Conservation (phyloP, 2,329 filamentous ascomycete genomes). For the Alternaria ventricosa region DNA sequence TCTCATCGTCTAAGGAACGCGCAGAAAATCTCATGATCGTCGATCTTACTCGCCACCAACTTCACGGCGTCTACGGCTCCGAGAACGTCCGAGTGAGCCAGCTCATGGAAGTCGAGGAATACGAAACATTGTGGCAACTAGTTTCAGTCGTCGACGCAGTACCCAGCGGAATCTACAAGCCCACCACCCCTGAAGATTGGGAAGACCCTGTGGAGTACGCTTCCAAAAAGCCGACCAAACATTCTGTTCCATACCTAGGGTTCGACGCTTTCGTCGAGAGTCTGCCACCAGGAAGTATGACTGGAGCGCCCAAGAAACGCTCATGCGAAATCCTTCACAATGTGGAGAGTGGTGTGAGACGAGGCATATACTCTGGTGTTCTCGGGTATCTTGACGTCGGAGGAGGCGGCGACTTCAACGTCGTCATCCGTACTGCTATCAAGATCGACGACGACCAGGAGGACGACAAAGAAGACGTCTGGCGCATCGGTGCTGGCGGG, state of each 20-base stretch:
- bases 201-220: slow-evolving; percentile 36
- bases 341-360: slow-evolving; percentile 68
- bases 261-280: slow-evolving; percentile 78
- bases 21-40: slow-evolving; percentile 99
- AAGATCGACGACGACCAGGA: slow-evolving; percentile 39
- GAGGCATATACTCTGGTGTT: slow-evolving; percentile 86
- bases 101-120: slow-evolving; percentile 87
- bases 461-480: slow-evolving; percentile 60
- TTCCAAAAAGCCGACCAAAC: slow-evolving; percentile 8
- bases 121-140: slow-evolving; percentile 89
- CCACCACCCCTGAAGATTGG: slow-evolving; percentile 40
- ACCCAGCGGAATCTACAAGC: slow-evolving; percentile 31
- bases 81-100: slow-evolving; percentile 76
- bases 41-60: slow-evolving; percentile 91
- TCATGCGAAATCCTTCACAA: slow-evolving; percentile 81
- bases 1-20: slow-evolving; percentile 84
- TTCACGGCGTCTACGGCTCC: slow-evolving; percentile 82
- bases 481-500: slow-evolving; percentile 88
- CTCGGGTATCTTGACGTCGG: slow-evolving; percentile 89
- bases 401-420: slow-evolving; percentile 87
- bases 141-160: slow-evolving; percentile 82
- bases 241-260: slow-evolving; percentile 57
- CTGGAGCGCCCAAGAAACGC: slow-evolving; percentile 91
- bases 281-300: slow-evolving; percentile 93
- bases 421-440: slow-evolving; percentile 85